Conservation (phyloP, 163 green algal genomes). For the Scenedesmus sp. region DNA sequence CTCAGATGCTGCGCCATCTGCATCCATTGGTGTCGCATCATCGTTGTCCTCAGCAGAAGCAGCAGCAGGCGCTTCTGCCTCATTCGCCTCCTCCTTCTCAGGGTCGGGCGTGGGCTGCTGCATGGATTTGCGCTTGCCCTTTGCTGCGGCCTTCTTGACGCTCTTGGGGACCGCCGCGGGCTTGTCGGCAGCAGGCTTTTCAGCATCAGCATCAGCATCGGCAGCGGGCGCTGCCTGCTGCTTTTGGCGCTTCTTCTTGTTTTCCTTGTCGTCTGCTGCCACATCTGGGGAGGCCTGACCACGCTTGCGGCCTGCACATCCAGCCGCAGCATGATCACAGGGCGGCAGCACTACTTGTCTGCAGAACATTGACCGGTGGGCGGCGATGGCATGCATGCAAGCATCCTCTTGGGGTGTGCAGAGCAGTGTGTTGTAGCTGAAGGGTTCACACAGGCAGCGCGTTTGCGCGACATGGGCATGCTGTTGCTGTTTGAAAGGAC, state of each 20-base stretch:
- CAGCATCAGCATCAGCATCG: background rate
- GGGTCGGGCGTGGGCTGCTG: background rate
- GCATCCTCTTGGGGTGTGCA: background rate
- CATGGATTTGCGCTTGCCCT: slow-evolving; percentile 9
- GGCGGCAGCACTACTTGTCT: too few species aligned
- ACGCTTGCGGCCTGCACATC: slow-evolving; percentile 23
- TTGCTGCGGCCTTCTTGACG: background rate
- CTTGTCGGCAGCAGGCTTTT: background rate
- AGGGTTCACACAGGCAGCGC: background rate
- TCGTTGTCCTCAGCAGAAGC: background rate
- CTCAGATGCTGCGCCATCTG: slow-evolving; percentile 21
- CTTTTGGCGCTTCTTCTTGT: slow-evolving; percentile 32
- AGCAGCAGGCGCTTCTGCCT: background rate
- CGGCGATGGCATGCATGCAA: background rate
- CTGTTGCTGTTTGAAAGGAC: background rate
- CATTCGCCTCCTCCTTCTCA: background rate
- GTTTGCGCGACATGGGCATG: background rate
- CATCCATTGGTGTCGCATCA: background rate
- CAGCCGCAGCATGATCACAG: background rate
- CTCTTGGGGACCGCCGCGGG: background rate
- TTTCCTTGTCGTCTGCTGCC: background rate
- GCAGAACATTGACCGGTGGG: background rate
- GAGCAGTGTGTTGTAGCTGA: background rate
- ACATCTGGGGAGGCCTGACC: slow-evolving; percentile 17
- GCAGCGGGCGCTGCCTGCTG: background rate